These are phyloP conservation scores for Colletotrichum lindemuthianum DNA, from an alignment of 2,329 filamentous ascomycete genomes.

Conservation along the genomic window DNA sequence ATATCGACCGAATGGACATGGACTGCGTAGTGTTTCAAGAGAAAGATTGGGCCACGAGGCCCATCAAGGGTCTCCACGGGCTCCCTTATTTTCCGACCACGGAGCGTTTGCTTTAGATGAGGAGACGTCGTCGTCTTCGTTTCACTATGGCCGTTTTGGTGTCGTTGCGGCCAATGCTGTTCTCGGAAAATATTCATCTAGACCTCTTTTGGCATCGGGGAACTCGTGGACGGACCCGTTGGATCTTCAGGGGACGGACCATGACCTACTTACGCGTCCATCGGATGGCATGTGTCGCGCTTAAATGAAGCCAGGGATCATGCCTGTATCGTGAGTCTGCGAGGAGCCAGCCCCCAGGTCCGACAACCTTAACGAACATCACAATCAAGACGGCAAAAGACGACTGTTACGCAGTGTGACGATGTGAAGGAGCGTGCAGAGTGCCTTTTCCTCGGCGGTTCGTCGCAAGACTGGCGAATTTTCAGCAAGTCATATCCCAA, in stretches of 20 bases:
- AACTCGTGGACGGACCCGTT: neutral
- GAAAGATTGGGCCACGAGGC: conserved; percentile 4
- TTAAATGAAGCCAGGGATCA: conserved; percentile 32
- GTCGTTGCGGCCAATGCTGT: conserved; percentile 1
- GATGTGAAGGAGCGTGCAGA: neutral
- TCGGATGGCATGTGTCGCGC: conserved; percentile 22
- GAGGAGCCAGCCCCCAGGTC: neutral
- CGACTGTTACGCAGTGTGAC: neutral
- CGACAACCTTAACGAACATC: conserved; percentile 16
- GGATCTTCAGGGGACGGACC: conserved; percentile 5
- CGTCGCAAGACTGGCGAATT: neutral
- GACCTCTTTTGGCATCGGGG: neutral
- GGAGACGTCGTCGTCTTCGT: conserved; percentile 18
- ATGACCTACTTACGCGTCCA: conserved; percentile 27
- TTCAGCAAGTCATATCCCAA: conserved; percentile 12
- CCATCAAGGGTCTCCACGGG: neutral
- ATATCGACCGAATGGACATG: neutral
- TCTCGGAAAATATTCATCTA: neutral
- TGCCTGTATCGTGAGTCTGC: conserved; percentile 5
- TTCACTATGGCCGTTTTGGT: conserved; percentile 21
- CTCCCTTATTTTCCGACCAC: conserved; percentile 29
- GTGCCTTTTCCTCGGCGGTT: neutral
- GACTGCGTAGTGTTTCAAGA: conserved; percentile 27
- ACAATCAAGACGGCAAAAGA: neutral
- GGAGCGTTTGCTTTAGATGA: conserved; percentile 26